Conservation (phyloP, 306 rosid species). For the Prunus mongolica region DNA sequence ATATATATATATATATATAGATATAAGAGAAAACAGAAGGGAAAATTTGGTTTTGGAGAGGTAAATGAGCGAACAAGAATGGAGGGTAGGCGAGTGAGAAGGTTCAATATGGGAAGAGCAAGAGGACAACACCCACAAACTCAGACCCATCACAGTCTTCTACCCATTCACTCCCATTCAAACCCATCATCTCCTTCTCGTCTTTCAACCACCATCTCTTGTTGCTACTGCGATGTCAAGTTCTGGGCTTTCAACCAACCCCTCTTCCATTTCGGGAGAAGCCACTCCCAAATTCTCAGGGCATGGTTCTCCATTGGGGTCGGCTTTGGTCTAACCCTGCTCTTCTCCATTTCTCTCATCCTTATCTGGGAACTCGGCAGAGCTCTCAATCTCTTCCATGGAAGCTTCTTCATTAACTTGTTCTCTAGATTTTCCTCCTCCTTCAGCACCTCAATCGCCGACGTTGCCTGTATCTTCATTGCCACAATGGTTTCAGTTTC, state of each 20-base stretch:
- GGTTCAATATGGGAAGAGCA: constrained; percentile 18
- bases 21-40: not conserved
- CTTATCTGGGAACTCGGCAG: constrained; percentile 53
- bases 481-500: constrained; percentile 64
- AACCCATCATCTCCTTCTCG: not conserved
- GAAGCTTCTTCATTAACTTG: constrained; percentile 14
- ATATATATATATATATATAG: not conserved
- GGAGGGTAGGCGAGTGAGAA: constrained; percentile 34
- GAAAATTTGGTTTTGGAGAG: not conserved
- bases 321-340: constrained; percentile 53
- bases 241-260: constrained; percentile 45
- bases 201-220: constrained; percentile 21
- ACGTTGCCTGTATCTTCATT: constrained; percentile 46
- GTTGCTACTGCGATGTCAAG: constrained; percentile 53
- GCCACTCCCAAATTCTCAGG: constrained; percentile 37
- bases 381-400: constrained; percentile 40
- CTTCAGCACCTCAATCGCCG: constrained; percentile 30
- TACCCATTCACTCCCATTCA: constrained; percentile 16
- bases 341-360: constrained; percentile 41
- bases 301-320: constrained; percentile 65
- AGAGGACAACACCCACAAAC: not conserved
- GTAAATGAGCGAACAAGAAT: not conserved
- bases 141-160: not conserved
- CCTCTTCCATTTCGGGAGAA: constrained; percentile 48
- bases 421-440: not conserved